Conservation (phyloP, 495 filamentous ascomycete genomes). For the Daldinia grandis region DNA sequence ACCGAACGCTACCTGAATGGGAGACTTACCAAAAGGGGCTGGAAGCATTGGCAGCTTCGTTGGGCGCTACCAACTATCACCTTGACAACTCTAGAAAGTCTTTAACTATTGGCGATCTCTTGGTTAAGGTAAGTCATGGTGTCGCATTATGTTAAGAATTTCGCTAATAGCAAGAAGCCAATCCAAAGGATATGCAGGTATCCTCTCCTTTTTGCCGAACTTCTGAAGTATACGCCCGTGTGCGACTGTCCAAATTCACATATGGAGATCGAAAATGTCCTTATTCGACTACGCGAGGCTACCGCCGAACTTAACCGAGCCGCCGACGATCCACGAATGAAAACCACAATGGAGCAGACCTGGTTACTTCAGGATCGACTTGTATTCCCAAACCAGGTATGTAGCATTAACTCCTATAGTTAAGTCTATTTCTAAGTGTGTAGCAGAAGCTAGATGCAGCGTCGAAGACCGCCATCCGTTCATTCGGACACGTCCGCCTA, state of each 20-base stretch:
- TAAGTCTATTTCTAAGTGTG: slow-evolving; percentile 29
- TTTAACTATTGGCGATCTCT: slow-evolving; percentile 81
- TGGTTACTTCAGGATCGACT: slow-evolving; percentile 84
- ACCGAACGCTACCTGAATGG: slow-evolving; percentile 78
- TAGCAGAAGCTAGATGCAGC: slow-evolving; percentile 53
- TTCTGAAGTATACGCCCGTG: slow-evolving; percentile 81
- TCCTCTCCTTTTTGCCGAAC: slow-evolving; percentile 82
- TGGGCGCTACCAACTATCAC: slow-evolving; percentile 73
- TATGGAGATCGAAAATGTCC: slow-evolving; percentile 76
- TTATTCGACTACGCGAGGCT: slow-evolving; percentile 74
- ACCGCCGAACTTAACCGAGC: slow-evolving; percentile 81
- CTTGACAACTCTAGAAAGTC: slow-evolving; percentile 72
- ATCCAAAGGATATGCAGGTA: slow-evolving; percentile 95
- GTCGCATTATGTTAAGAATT: neutral
- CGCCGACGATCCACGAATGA: slow-evolving; percentile 68
- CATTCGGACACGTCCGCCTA: slow-evolving; percentile 81
- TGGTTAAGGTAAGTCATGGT: slow-evolving; percentile 76
- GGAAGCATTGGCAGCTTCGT: slow-evolving; percentile 80
- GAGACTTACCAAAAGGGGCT: slow-evolving; percentile 83
- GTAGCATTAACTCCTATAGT: neutral
- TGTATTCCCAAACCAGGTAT: slow-evolving; percentile 74
- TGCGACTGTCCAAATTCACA: slow-evolving; percentile 84
- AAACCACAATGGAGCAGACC: slow-evolving; percentile 69
- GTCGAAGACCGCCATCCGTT: slow-evolving; percentile 67
- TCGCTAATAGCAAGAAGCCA: slow-evolving; percentile 65